Conservation (phyloP, 192 early-diverging fungal species). For the Spinellus fusiger region DNA sequence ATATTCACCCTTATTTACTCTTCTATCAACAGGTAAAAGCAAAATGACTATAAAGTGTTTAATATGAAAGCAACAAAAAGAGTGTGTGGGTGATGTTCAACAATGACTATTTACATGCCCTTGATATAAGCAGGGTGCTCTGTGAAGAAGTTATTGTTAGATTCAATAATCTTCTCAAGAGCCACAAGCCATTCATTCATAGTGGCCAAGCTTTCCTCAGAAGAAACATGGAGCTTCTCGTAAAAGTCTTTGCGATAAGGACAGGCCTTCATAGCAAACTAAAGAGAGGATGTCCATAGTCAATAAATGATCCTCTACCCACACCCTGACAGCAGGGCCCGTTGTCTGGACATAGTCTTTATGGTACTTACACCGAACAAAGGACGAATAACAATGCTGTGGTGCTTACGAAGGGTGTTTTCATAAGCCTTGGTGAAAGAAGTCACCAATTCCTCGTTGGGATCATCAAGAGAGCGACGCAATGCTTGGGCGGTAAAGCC, state of each 20-base stretch:
- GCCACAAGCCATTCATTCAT: constrained; percentile 68
- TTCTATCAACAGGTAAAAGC: too few relatives aligned
- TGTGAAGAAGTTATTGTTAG: constrained; percentile 55
- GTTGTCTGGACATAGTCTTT: not conserved
- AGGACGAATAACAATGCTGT: constrained; percentile 61
- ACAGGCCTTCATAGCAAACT: constrained; percentile 90
- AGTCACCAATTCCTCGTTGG: constrained; percentile 53
- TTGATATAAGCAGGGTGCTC: constrained; percentile 32
- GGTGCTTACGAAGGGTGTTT: constrained; percentile 61
- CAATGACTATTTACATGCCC: constrained; percentile 29
- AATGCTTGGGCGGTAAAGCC: constrained; percentile 73
- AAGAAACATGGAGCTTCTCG: constrained; percentile 66
- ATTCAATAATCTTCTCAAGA: constrained; percentile 66
- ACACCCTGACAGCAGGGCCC: too few relatives aligned
- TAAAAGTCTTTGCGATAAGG: constrained; percentile 89
- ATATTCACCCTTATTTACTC: too few relatives aligned
- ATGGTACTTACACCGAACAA: constrained; percentile 53
- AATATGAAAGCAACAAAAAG: not conserved
- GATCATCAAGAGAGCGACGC: constrained; percentile 48
- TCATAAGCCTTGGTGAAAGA: constrained; percentile 75
- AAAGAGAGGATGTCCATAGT: not conserved
- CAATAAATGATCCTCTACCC: not conserved
- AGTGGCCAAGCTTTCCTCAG: constrained; percentile 47
- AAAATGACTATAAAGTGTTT: too few relatives aligned
- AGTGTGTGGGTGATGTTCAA: too few relatives aligned